phyloP scores from a whole-genome alignment of 164 flowering plant genomes.

The Stephania japonica region DNA sequence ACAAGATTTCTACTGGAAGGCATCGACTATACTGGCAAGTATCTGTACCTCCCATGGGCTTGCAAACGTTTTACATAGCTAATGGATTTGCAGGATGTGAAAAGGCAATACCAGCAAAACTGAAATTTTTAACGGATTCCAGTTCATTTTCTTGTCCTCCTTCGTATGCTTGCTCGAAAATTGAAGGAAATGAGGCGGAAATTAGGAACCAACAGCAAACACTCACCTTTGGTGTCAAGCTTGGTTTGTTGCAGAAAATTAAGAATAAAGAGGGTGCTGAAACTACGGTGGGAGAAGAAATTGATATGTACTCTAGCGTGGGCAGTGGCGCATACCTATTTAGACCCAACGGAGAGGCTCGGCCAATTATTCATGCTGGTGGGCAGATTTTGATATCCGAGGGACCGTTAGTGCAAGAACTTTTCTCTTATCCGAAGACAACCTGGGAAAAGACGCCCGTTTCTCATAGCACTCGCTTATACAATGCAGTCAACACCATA shows the following conservation, averaged over 20 bases:
- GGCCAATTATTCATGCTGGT: slow-evolving; percentile 45
- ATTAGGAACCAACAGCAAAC: slow-evolving; percentile 52
- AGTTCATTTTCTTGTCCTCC: slow-evolving; percentile 45
- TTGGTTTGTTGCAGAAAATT: slow-evolving; percentile 65
- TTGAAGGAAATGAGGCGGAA: slow-evolving; percentile 42
- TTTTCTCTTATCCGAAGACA: slow-evolving; percentile 72
- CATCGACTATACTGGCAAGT: slow-evolving; percentile 87
- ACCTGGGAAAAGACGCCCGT: slow-evolving; percentile 59
- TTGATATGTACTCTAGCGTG: slow-evolving; percentile 76
- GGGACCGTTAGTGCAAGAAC: slow-evolving; percentile 78
- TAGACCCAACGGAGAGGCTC: slow-evolving; percentile 82
- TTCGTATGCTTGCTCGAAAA: slow-evolving; percentile 65
- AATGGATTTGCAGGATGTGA: slow-evolving; percentile 73
- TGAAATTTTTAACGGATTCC: slow-evolving; percentile 36
- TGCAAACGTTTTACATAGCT: slow-evolving; percentile 81
- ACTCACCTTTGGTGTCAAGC: slow-evolving; percentile 56
- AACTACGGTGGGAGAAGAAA: slow-evolving; percentile 66
- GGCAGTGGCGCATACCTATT: slow-evolving; percentile 97
- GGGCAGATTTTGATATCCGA: slow-evolving; percentile 60
- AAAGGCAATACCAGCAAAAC: slow-evolving; percentile 63
- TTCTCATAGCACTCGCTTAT: slow-evolving; percentile 83
- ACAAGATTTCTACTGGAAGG: slow-evolving; percentile 63
- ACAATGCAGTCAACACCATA: slow-evolving; percentile 44
- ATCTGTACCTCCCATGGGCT: slow-evolving; percentile 81
- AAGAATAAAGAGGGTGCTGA: slow-evolving; percentile 38